Base-by-base conservation (phyloP, 768 basidiomycete species). In the Vararia minispora region DNA sequence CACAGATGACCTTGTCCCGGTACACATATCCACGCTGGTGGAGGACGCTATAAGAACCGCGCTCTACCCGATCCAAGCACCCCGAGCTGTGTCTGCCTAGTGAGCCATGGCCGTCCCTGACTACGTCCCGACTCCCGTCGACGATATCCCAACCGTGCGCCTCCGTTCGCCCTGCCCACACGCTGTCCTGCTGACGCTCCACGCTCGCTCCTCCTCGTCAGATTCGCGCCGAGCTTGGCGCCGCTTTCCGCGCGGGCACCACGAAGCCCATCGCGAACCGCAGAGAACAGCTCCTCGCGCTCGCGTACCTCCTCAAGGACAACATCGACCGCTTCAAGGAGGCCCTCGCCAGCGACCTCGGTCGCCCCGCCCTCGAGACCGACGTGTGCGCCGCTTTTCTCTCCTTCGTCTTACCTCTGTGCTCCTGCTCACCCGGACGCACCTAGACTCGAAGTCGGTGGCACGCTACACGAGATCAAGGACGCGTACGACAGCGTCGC, bases 241-340 rank as follows among this genome's bases (percentile, higher is more conserved):
- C 63, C n/a, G 71, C 69, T 5, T 88, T 86, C 57, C 59, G 58
- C 22, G 59, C 73, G 1, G 81, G 83, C 12, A 85, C 77, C 53
- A 70, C 74, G 28, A 76, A 63, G 50, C 58, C 72, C n/a, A 62
- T 88, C 39, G 66, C 66, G 10, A 85, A 68, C 52, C 68, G 88
- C 50, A 87, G 78, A 57, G 68, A 74, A 30, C 85, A 88, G 58
- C 65, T 91, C 18, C 66, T 77, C n/a, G 72, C 79, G 51, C 68
- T 91, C 10, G 76, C 68, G 6, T 82, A 84, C 53, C 59, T 85
- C 47, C 22, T 87, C 49, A 67, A 83, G 53, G 86, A 91, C 57
- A 87, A 91, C 52, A 49, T 60, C 14, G 59, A 69, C 24, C 69
- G 61, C 12, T 72, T 89, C 49, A 65, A 72, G 29, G 64, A 72